These are phyloP conservation scores for Cicer arietinum DNA, from an alignment of 306 rosid genomes.

Conservation along the genomic window DNA sequence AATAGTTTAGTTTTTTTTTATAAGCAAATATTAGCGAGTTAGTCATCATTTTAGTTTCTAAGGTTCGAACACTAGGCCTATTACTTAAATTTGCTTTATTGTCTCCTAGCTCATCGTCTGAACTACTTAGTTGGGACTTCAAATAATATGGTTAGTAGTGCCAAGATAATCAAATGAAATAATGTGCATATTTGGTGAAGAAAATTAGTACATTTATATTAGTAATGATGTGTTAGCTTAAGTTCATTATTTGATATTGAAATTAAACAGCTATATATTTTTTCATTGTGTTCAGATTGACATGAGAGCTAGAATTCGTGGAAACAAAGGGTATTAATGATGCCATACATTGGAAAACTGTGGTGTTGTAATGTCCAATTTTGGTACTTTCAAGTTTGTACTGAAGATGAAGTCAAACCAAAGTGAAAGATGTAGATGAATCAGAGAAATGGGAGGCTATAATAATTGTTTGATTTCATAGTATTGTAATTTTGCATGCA, in stretches of 20 bases:
- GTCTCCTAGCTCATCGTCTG: neutral
- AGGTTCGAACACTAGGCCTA: neutral
- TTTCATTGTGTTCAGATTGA: conserved; percentile 48
- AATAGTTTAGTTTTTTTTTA: neutral
- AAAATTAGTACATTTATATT: conserved; percentile 17
- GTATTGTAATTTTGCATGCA: conserved; percentile 18
- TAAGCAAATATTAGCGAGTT: neutral
- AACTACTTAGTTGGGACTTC: neutral
- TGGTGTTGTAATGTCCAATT: conserved; percentile 7
- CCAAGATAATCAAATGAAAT: neutral
- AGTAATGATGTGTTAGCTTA: conserved; percentile 6
- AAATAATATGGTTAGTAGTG: neutral
- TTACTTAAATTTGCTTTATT: neutral
- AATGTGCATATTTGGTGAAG: conserved; percentile 10
- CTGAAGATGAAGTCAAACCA: conserved; percentile 34
- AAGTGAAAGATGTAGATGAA: conserved; percentile 26
- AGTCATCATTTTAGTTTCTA: neutral
- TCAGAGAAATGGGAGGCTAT: conserved; percentile 21
- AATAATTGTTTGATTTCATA: conserved; percentile 37
- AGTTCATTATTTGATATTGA: conserved; percentile 30
- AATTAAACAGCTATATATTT: neutral
- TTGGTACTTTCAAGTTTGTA: conserved; percentile 14
- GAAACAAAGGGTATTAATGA: conserved; percentile 62
- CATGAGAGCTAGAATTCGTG: conserved; percentile 70
- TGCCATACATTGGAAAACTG: conserved; percentile 18